Conservation (phyloP, 164 flowering plant species). For the Dillenia suffruticosa region DNA sequence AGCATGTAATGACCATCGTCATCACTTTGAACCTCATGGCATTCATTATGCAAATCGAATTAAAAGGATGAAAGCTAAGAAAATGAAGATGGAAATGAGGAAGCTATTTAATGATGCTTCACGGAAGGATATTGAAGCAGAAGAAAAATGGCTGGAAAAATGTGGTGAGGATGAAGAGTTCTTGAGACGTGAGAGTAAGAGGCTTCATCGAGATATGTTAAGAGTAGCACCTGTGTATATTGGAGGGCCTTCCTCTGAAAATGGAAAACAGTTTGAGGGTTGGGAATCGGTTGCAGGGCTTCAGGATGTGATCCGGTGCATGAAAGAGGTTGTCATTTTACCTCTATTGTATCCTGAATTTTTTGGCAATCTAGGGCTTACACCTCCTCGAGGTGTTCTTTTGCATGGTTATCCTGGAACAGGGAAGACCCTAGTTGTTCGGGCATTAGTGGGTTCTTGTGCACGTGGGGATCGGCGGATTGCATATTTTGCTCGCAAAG, state of each 20-base stretch:
- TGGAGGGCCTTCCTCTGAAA: constrained; percentile 64
- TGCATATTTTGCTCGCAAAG: constrained; percentile 97
- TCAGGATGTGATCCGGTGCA: constrained; percentile 76
- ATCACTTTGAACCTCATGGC: constrained; percentile 81
- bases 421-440: constrained; percentile 91
- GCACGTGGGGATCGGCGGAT: constrained; percentile 90
- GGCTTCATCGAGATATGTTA: constrained; percentile 87
- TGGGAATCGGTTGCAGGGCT: constrained; percentile 99
- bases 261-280: constrained; percentile 53
- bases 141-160: constrained; percentile 96
- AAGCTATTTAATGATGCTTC: constrained; percentile 77
- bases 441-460: constrained; percentile 91
- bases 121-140: constrained; percentile 86
- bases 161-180: constrained; percentile 99
- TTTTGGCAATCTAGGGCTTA: constrained; percentile 68
- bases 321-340: constrained; percentile 95
- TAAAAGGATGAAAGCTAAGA: constrained; percentile 74
- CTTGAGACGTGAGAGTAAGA: constrained; percentile 89
- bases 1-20: constrained; percentile 88
- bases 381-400: constrained; percentile 97
- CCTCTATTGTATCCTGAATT: constrained; percentile 92
- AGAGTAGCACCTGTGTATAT: constrained; percentile 92
- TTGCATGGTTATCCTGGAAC: constrained; percentile 99
- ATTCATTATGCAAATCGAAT: constrained; percentile 30
- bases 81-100: constrained; percentile 70